Evolutionary conservation across 371 early-diverging fungal genomes (phyloP).

Genomic region (Fennellomyces sp.): DNA sequence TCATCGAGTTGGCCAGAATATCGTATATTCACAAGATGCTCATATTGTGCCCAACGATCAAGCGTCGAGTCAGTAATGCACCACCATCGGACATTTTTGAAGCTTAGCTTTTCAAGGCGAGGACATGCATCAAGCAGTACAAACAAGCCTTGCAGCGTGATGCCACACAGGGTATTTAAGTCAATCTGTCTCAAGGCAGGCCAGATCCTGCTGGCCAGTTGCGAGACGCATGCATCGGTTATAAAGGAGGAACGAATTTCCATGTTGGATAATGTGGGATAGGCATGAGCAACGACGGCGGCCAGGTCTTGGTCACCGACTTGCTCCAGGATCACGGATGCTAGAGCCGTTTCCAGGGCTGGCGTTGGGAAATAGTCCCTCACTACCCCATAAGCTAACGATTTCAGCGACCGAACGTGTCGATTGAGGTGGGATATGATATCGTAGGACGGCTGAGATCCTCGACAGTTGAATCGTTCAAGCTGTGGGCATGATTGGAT

Average conservation of each 20-base stretch:
- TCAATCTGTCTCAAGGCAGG: neutral
- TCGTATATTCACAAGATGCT: neutral
- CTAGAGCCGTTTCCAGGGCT: neutral
- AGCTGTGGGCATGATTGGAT: constrained; percentile 6
- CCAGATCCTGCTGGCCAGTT: neutral
- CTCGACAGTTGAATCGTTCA: neutral
- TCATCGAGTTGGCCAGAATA: constrained; percentile 6
- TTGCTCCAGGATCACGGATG: neutral
- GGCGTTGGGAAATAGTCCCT: neutral
- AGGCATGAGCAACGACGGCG: neutral
- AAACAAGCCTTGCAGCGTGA: neutral
- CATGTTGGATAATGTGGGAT: neutral
- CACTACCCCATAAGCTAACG: neutral
- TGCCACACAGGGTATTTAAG: neutral
- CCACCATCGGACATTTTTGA: neutral
- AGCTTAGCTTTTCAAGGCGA: neutral
- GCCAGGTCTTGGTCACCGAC: neutral
- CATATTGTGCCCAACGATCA: neutral
- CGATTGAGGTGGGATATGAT: neutral
- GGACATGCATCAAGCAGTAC: neutral
- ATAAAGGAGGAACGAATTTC: neutral
- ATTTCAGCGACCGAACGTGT: neutral
- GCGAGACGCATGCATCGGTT: neutral
- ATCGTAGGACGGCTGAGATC: neutral
- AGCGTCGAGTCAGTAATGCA: neutral